phyloP scores from a whole-genome alignment of 352 stramenopile species.

The Phytophthora tubulina region DNA sequence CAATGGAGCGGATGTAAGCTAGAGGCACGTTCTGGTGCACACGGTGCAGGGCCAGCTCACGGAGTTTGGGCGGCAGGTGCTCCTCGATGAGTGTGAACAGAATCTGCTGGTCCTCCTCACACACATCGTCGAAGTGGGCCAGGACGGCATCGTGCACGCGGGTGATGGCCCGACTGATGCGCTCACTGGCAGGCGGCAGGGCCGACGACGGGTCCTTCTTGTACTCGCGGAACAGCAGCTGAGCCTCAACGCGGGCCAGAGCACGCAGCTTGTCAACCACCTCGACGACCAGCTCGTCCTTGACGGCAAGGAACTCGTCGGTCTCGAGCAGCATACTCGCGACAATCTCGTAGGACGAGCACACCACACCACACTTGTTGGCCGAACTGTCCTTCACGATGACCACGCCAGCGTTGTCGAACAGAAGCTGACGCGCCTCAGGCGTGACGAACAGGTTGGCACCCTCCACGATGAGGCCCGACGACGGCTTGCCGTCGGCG shows the following conservation, averaged over 20 bases:
- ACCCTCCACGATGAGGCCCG: conserved; percentile 85
- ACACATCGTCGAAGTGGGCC: conserved; percentile 92
- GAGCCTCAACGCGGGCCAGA: conserved; percentile 94
- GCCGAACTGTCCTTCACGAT: conserved; percentile 98
- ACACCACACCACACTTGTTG: conserved; percentile 91
- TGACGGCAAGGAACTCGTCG: conserved; percentile 97
- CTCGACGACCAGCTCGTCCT: conserved; percentile 94
- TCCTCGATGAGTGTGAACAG: conserved; percentile 90
- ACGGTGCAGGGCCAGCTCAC: conserved; percentile 93
- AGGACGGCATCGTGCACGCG: conserved; percentile 96
- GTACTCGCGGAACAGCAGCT: conserved; percentile 99
- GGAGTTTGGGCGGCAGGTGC: conserved; percentile 95
- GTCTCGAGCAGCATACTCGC: conserved; percentile 96
- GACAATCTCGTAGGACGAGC: conserved; percentile 89
- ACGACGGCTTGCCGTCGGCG: conserved; percentile 78
- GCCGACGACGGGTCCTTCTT: conserved; percentile 86
- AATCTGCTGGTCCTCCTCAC: conserved; percentile 81
- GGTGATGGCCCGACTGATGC: conserved; percentile 97
- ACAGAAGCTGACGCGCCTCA: conserved; percentile 91
- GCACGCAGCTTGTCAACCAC: conserved; percentile 96
- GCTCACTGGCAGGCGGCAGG: conserved; percentile 94
- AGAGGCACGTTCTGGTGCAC: conserved; percentile 93
- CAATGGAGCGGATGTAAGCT: conserved; percentile 97
- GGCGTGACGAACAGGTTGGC: conserved; percentile 90
- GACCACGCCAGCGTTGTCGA: conserved; percentile 95